A percentile compares a stretch with the other conserved stretches of the same genome.
Evolutionary conservation across 75 land plant species (phyloP).

Genomic region (Selaginella tamariscina): DNA sequence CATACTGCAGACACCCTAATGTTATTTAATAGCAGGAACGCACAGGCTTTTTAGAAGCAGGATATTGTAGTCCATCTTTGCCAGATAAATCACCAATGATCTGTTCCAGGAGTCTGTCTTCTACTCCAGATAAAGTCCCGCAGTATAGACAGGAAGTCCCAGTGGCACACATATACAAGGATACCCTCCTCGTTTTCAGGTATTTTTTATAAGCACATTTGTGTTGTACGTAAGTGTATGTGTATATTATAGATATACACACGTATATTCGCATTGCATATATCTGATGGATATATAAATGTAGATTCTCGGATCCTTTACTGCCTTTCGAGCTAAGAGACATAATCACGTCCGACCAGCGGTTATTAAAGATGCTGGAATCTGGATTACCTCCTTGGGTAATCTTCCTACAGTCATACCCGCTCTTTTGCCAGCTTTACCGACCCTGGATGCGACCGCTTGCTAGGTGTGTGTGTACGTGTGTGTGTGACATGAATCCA

Average conservation of each 20-base stretch:
- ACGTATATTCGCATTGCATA: too few species aligned
- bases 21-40: too few species aligned
- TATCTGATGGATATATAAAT: too few species aligned
- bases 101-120: background rate
- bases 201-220: too few species aligned
- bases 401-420: slow-evolving; percentile 88
- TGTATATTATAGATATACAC: too few species aligned
- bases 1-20: too few species aligned
- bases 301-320: slow-evolving; percentile 51
- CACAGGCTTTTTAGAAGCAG: too few species aligned
- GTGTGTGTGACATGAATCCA: too few species aligned
- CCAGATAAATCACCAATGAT: background rate
- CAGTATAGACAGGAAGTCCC: background rate
- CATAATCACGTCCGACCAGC: slow-evolving; percentile 55
- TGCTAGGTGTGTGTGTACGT: too few species aligned
- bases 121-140: background rate
- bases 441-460: slow-evolving; percentile 94
- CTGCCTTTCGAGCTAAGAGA: slow-evolving; percentile 60
- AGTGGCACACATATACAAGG: slow-evolving; percentile 26
- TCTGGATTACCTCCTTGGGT: slow-evolving; percentile 92
- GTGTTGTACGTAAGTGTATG: too few species aligned
- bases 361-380: slow-evolving; percentile 69
- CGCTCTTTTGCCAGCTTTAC: slow-evolving; percentile 60
- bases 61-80: background rate
- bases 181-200: slow-evolving; percentile 54